These are phyloP conservation scores for Dissophora globulifera DNA, from an alignment of 192 early-diverging fungal species.

Conservation along the genomic window DNA sequence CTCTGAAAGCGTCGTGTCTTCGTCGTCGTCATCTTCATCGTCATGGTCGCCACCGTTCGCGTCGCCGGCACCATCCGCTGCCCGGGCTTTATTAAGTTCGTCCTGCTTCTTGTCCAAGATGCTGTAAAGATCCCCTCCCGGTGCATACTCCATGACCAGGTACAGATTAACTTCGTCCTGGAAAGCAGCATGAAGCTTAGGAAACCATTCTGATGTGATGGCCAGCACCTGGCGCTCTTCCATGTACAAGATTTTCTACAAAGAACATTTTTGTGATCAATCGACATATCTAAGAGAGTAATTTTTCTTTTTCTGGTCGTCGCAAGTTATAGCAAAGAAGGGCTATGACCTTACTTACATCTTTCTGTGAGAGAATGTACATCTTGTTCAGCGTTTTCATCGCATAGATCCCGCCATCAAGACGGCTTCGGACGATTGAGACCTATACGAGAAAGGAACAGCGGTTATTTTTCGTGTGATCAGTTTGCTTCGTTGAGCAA, in stretches of 20 bases:
- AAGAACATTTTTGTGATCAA: constrained; percentile 64
- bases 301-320: constrained; percentile 37
- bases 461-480: neutral
- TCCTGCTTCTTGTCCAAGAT: constrained; percentile 72
- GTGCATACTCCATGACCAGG: constrained; percentile 82
- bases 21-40: constrained; percentile 29
- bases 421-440: constrained; percentile 80
- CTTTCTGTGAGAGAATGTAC: constrained; percentile 78
- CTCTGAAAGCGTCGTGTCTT: constrained; percentile 62
- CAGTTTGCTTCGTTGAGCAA: neutral
- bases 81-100: constrained; percentile 32
- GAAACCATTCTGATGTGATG: constrained; percentile 75
- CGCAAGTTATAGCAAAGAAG: constrained; percentile 74
- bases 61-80: neutral
- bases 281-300: too few species aligned
- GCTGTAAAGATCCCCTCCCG: constrained; percentile 83
- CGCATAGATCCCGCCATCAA: constrained; percentile 80
- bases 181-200: constrained; percentile 75
- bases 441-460: constrained; percentile 59
- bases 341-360: constrained; percentile 73
- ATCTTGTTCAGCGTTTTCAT: constrained; percentile 84
- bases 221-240: constrained; percentile 84
- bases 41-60: constrained; percentile 1
- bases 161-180: constrained; percentile 70
- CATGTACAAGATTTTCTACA: constrained; percentile 87